Evolutionary conservation across 331 rosid species (phyloP).

Genomic region (Erythrophleum ivorense): DNA sequence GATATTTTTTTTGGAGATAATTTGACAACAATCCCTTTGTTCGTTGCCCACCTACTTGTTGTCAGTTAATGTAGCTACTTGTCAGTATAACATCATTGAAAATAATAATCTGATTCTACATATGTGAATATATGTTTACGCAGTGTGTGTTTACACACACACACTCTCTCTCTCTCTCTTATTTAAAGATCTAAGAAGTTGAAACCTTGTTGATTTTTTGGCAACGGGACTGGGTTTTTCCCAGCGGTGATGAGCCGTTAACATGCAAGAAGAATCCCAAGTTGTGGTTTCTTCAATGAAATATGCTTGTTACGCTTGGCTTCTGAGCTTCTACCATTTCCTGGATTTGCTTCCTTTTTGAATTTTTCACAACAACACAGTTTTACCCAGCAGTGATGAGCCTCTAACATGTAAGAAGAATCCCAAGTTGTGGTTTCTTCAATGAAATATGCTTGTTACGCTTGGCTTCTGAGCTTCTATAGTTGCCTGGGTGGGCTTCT

Average conservation of each 20-base stretch:
- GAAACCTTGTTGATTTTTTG: not conserved
- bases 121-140: not conserved
- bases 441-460: constrained; percentile 54
- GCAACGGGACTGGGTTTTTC: not conserved
- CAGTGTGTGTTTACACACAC: not conserved
- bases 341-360: not conserved
- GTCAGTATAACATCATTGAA: not conserved
- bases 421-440: constrained; percentile 42
- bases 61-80: not conserved
- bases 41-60: not conserved
- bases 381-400: constrained; percentile 49
- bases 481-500: not conserved
- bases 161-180: no score
- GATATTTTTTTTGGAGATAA: not conserved
- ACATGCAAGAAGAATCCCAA: constrained; percentile 51
- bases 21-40: not conserved
- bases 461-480: constrained; percentile 65
- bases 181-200: not conserved
- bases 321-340: constrained; percentile 47
- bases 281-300: constrained; percentile 51
- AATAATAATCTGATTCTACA: not conserved
- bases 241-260: constrained; percentile 58
- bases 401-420: constrained; percentile 59
- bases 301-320: constrained; percentile 59
- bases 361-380: not conserved